Evolutionary conservation across 116 monocot species (phyloP).

Genomic region (Iris pallida): DNA sequence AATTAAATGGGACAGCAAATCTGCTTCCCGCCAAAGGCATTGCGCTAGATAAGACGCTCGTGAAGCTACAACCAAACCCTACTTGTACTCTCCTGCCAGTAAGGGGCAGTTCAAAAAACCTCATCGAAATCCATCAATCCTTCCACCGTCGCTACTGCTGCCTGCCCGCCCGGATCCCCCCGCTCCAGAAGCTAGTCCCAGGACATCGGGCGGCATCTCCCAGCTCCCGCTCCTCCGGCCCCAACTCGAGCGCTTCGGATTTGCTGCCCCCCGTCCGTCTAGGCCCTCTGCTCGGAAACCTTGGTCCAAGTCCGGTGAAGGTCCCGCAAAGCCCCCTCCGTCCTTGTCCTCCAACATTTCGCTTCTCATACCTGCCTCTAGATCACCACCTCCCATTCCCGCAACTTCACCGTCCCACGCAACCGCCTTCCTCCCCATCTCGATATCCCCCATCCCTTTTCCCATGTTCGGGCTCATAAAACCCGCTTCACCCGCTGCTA

Average conservation of each 20-base stretch:
- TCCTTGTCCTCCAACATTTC: slow-evolving; percentile 43
- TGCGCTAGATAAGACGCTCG: too few relatives aligned
- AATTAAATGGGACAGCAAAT: too few relatives aligned
- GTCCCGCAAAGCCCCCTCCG: slow-evolving; percentile 7
- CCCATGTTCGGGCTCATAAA: slow-evolving; percentile 79
- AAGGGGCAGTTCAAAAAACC: slow-evolving; percentile 8
- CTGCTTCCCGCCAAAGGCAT: too few relatives aligned
- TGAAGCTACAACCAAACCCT: too few relatives aligned
- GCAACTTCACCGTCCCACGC: slow-evolving; percentile 26
- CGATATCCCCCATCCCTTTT: slow-evolving; percentile 43
- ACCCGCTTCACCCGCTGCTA: slow-evolving; percentile 7
- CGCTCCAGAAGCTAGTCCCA: slow-evolving; percentile 12
- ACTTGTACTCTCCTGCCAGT: too few relatives aligned
- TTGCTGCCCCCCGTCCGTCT: slow-evolving; percentile 1
- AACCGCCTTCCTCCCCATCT: slow-evolving; percentile 65
- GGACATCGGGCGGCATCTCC: slow-evolving; percentile 30
- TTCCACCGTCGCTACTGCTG: not conserved
- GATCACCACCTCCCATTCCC: slow-evolving; percentile 18
- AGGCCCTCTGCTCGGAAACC: slow-evolving; percentile 9
- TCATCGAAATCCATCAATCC: slow-evolving; percentile 5
- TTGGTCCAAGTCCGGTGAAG: slow-evolving; percentile 18
- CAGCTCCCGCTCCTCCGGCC: slow-evolving; percentile 32
- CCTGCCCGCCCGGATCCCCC: slow-evolving; percentile 7
- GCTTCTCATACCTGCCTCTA: slow-evolving; percentile 23
- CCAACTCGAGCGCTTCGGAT: slow-evolving; percentile 46